phyloP scores from a whole-genome alignment of 805 yeast genomes.

The Clavispora asparagi region DNA sequence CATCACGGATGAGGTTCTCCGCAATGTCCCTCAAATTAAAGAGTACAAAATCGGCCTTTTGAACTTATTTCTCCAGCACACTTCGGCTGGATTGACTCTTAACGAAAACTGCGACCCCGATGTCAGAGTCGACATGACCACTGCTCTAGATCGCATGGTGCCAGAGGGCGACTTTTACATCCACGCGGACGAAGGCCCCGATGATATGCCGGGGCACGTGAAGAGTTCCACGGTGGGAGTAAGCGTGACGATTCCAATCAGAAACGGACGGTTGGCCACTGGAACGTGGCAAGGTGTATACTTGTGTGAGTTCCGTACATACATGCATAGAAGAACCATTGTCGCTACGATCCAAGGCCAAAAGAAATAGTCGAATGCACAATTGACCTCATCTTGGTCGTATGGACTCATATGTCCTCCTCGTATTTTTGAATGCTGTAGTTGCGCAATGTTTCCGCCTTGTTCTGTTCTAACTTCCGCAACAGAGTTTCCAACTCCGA shows the following conservation, averaged over 20 bases:
- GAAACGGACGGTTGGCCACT: slow-evolving; percentile 58
- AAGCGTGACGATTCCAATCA: slow-evolving; percentile 60
- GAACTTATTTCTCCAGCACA: slow-evolving; percentile 69
- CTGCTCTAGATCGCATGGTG: slow-evolving; percentile 56
- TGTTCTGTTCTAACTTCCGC: slow-evolving; percentile 22
- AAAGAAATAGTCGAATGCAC: slow-evolving; percentile 18
- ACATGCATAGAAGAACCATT: slow-evolving; percentile 57
- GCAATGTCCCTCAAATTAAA: slow-evolving; percentile 53
- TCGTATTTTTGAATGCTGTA: slow-evolving; percentile 31
- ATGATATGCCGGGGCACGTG: slow-evolving; percentile 82
- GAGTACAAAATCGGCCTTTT: slow-evolving; percentile 58
- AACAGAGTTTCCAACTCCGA: slow-evolving; percentile 32
- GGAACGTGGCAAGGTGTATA: slow-evolving; percentile 90
- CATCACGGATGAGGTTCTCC: slow-evolving; percentile 60
- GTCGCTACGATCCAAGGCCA: slow-evolving; percentile 72
- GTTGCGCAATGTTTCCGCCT: slow-evolving; percentile 26
- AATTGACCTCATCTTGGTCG: neutral
- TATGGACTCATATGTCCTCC: neutral
- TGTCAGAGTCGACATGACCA: slow-evolving; percentile 65
- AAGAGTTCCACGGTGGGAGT: slow-evolving; percentile 53
- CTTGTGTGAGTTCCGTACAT: slow-evolving; percentile 65
- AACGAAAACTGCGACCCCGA: slow-evolving; percentile 81
- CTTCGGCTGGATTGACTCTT: slow-evolving; percentile 70
- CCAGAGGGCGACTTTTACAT: slow-evolving; percentile 59
- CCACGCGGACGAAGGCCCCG: slow-evolving; percentile 75